Conservation (phyloP, 2,329 filamentous ascomycete genomes). For the Xylariaceae sp. region DNA sequence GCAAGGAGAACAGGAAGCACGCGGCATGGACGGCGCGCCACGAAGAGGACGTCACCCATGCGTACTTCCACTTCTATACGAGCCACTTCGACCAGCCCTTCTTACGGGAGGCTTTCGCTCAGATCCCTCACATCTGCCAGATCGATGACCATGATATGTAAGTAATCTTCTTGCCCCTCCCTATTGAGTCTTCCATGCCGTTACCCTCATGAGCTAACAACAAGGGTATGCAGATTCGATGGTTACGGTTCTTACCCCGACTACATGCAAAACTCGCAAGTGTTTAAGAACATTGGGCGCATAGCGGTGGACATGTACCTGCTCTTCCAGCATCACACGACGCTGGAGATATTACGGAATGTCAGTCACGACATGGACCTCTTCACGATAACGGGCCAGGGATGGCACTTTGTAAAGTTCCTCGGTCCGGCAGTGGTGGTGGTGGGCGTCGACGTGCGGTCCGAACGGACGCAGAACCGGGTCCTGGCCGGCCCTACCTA, state of each 20-base stretch:
- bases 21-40: slow-evolving; percentile 89
- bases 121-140: slow-evolving; percentile 89
- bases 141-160: slow-evolving; percentile 98
- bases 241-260: slow-evolving; percentile 96
- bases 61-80: slow-evolving; percentile 98
- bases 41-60: slow-evolving; percentile 91
- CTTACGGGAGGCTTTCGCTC: slow-evolving; percentile 88
- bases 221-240: slow-evolving; percentile 78
- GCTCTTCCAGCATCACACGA: slow-evolving; percentile 97
- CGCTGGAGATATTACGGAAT: slow-evolving; percentile 84
- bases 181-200: too few relatives aligned
- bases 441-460: slow-evolving; percentile 85
- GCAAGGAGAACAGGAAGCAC: slow-evolving; percentile 87
- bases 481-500: slow-evolving; percentile 96
- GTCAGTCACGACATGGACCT: slow-evolving; percentile 83
- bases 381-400: slow-evolving; percentile 93
- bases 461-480: slow-evolving; percentile 82
- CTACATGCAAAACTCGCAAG: slow-evolving; percentile 95
- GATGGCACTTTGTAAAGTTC: slow-evolving; percentile 98
- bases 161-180: too few relatives aligned
- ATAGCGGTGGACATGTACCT: slow-evolving; percentile 97
- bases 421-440: slow-evolving; percentile 87
- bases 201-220: too few relatives aligned
- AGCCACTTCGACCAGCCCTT: slow-evolving; percentile 98
- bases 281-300: slow-evolving; percentile 97